Evolutionary conservation across 768 basidiomycete species (phyloP), one percentile per base, ranked within the genome.

Genomic region (Polyporus arcularius): DNA sequence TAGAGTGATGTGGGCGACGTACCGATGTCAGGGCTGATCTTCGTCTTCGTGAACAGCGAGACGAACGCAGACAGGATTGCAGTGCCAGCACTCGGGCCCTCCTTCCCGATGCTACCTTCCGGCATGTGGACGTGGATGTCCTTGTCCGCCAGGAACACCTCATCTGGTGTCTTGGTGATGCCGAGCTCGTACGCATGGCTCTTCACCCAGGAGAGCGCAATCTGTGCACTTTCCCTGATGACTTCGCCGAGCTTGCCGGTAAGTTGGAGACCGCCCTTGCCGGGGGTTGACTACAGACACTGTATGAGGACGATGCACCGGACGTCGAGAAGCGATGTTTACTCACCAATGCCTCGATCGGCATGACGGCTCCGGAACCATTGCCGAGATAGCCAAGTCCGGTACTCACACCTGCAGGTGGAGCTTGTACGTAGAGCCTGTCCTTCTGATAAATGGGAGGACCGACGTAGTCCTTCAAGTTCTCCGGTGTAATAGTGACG

Each of bases 171-270:
- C 50, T 81, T 72, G 6, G 94, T 95, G 69, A 98, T 91, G 4
- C 95, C 94, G 11, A 98, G 82, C 53, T 90, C 88, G 71, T 82
- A 90, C 12, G 97, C 93, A 70, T 98, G 92, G 9, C 87, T 80
- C 72, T 95, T 96, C 42, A 96, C 90, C 90, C 92, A 98, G 70
- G 90, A 90, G 61, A 98, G 75, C 4, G 90, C 94, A 64, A 99
- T 97, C 72, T 97, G 94, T 1, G 96, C 95, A 63, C 90, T 93
- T 76, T 98, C 97, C 40, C 93, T 84, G 72, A 99, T 98, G 61
- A 98, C 97, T 68, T 99, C 97, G 46, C 96, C 96, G 4, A 99
- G 88, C 76, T 98, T 98, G 41, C 97, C 97, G 0, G 97, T 98
- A 8, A 98, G 77, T 66, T 95, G 94, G 2, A 99, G 79, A 15